Percentiles rank a stretch among this genome's conserved stretches.
Conservation (phyloP, 257 asterid genomes). For the Catharanthus roseus region DNA sequence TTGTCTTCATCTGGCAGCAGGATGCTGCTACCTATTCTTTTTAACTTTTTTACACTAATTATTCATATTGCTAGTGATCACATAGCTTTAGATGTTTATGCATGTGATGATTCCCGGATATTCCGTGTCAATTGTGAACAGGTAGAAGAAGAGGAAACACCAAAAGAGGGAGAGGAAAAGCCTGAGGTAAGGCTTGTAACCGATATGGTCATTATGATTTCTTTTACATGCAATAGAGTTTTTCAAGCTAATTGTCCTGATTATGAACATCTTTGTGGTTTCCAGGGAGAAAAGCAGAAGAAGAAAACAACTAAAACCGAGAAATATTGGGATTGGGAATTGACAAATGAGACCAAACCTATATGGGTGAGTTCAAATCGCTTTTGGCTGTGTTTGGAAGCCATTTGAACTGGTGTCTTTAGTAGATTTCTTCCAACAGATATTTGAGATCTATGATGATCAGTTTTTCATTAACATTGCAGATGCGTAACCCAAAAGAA, state of each 20-base stretch:
- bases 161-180: conserved; percentile 88
- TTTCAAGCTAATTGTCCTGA: background rate
- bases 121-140: conserved; percentile 25
- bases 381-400: background rate
- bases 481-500: conserved; percentile 96
- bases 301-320: conserved; percentile 82
- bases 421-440: background rate
- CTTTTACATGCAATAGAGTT: background rate
- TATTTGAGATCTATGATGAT: background rate
- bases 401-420: background rate
- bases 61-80: background rate
- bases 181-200: conserved; percentile 53
- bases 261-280: conserved; percentile 16
- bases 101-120: background rate
- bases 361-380: conserved; percentile 65
- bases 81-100: background rate
- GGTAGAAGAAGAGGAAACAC: conserved; percentile 97
- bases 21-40: background rate
- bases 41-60: background rate
- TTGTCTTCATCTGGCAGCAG: background rate
- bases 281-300: conserved; percentile 69
- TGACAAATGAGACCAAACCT: conserved; percentile 92
- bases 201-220: background rate
- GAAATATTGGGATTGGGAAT: conserved; percentile 98
- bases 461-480: conserved; percentile 15